These are phyloP conservation scores for Colletotrichum brevisporum DNA, from an alignment of 2,329 filamentous ascomycete genomes.

Conservation along the genomic window DNA sequence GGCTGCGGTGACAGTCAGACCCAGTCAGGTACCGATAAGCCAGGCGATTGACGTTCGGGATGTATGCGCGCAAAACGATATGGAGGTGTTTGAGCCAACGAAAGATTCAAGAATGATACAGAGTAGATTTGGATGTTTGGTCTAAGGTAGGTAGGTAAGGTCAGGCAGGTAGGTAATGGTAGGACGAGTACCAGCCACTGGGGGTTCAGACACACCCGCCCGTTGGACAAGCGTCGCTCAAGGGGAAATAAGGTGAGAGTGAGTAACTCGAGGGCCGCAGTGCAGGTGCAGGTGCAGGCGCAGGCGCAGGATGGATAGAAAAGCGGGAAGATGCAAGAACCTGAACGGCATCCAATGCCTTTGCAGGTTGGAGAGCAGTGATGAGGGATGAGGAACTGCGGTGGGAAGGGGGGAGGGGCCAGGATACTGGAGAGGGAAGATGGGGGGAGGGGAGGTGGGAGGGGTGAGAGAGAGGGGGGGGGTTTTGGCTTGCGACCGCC, in stretches of 20 bases:
- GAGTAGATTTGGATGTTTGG: constrained; percentile 20
- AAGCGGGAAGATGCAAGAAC: constrained; percentile 36
- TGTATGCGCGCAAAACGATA: background rate
- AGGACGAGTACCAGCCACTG: constrained; percentile 6
- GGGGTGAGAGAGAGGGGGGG: background rate
- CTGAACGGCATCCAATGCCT: constrained; percentile 28
- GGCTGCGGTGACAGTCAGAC: constrained; percentile 13
- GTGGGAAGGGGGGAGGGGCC: background rate
- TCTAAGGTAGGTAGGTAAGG: constrained; percentile 36
- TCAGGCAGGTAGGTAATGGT: constrained; percentile 4
- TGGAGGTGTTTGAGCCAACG: background rate
- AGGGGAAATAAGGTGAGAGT: constrained; percentile 7
- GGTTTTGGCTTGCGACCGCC: background rate
- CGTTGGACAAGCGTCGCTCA: constrained; percentile 7
- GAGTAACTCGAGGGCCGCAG: constrained; percentile 26
- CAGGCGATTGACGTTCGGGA: background rate
- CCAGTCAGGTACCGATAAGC: background rate
- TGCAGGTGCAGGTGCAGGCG: too few species aligned
- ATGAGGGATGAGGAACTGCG: background rate
- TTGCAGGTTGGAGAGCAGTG: background rate
- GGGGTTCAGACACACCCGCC: constrained; percentile 12
- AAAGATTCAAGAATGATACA: background rate
- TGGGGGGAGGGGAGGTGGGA: too few species aligned
- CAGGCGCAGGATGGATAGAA: constrained; percentile 15
- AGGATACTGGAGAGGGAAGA: background rate